Base-by-base conservation (phyloP, 164 flowering plant genomes). In the Platanus orientalis region DNA sequence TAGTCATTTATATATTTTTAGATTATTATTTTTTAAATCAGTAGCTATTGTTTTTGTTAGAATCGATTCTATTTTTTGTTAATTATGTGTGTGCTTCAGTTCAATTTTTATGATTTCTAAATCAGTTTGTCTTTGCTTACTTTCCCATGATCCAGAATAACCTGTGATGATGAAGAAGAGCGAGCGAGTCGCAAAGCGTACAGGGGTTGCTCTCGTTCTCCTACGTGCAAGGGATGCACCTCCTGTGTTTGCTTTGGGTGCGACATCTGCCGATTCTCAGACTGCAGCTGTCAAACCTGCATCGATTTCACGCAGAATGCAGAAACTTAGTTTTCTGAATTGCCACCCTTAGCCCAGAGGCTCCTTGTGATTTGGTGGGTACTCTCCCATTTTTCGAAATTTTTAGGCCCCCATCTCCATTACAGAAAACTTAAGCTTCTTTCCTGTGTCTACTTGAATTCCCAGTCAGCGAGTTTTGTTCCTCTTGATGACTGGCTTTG, bases 171-270 rank as follows among this genome's bases (percentile, higher is more conserved):
- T 67, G 93, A 86, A 14, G 96, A 89, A 69, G 96, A 89, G 62
- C 75, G 96, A 53, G 92, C 84, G 3, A 83, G 89, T 62, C 86
- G 97, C 13, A 87, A 73, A 66, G 89, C 80, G 20, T 83, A 81
- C 70, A 79, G 92, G 65, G 88, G 94, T 23, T 92, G 96, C 68
- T 66, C 75, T 17, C 80, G 89, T 1, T 74, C 85, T 47, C 83
- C 87, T 42, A 79, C 87, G 16, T 89, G 97, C 75, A 74, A 66
- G 16, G 96, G 97, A 0, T 92, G 97, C 76, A 84, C 87, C 14
- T 78, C 89, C 2, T 92, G 96, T 61, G 94, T 89, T n/a, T 89
- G 97, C 71, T 87, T 89, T 57, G 96, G 97, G 13, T 92, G 97
- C n/a, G n/a, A n/a, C n/a, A n/a, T n/a, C n/a, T n/a, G n/a, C n/a